Evolutionary conservation across 768 basidiomycete species (phyloP), one percentile per base, ranked within the genome.

Genomic region (Naganishia kalamii): DNA sequence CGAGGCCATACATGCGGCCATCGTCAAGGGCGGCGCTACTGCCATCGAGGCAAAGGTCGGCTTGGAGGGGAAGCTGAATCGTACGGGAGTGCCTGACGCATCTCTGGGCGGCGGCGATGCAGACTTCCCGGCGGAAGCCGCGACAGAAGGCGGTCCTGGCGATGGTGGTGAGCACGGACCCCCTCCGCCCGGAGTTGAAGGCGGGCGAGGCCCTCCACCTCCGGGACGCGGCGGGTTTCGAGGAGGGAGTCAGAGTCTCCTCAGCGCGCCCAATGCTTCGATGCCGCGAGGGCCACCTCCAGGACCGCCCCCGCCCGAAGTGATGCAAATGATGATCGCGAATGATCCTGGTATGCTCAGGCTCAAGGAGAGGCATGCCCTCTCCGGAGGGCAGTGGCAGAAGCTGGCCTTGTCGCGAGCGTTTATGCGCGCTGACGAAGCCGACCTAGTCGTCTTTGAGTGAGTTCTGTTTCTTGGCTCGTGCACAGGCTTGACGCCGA

Each of bases 381-480:
- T 60, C 19, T 46, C 54, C 13, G 89, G 89, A 44, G 90, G 90
- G 70, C 89, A 92, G 59, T 75, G 74, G 74, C 74, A 73, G 51
- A 62, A 71, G 25, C 12, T 93, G 63, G 90, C 91, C 19, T 83
- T 92, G 52, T 88, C 90, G 50, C 84, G 91, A 51, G 88, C 89
- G 17, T 92, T 92, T 72, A 89, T 92, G 87, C 82, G 90, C 66
- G 87, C 88, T n/a, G 51, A 83, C 81, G 71, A 85, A 84, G 72
- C 88, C 85, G 88, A 92, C 77, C 79, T 92, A 15, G 80, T 92
- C 33, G 77, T 92, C 44, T 88, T 92, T 72, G 91, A 93, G 71
- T 70, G 59, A 66, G 70, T 66, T 50, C 30, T 32, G 15, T 15
- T 15, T 3, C n/a, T 1, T 1, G 2, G 10, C 3, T 23, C 40